phyloP scores from a whole-genome alignment of 2,329 filamentous ascomycete genomes.

The Nemania serpens region DNA sequence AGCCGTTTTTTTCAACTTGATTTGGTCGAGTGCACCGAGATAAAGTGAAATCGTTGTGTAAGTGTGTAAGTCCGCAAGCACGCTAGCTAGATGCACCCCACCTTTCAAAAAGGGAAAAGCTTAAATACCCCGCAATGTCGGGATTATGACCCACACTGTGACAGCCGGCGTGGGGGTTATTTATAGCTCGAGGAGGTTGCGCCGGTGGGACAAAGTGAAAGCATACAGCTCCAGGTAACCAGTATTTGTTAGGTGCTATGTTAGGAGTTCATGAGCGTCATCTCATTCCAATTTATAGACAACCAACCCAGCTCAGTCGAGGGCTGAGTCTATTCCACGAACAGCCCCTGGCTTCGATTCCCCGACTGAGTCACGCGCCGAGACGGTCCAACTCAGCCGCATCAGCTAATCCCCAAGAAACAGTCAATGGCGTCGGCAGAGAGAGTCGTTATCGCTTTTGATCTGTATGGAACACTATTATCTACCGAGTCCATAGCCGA shows the following conservation, averaged over 20 bases:
- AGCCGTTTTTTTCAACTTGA: no score
- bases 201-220: background rate
- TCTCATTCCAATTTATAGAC: no score
- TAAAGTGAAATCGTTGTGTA: background rate
- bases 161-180: background rate
- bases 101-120: conserved; percentile 22
- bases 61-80: background rate
- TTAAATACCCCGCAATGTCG: conserved; percentile 33
- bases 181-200: background rate
- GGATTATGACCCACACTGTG: background rate
- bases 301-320: no score
- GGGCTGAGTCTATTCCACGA: no score
- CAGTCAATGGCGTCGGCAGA: conserved; percentile 23
- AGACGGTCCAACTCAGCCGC: conserved; percentile 4
- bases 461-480: conserved; percentile 75
- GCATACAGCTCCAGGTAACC: no score
- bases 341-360: no score
- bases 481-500: conserved; percentile 71
- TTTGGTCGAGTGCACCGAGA: no score
- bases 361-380: conserved; percentile 27
- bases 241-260: no score
- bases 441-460: conserved; percentile 65
- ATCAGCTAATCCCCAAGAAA: background rate
- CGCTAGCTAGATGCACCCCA: background rate
- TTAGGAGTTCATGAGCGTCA: no score